Percentiles rank a stretch among this genome's conserved stretches.
phyloP scores from a whole-genome alignment of 495 filamentous ascomycete species.

The Neurospora tetraspora region DNA sequence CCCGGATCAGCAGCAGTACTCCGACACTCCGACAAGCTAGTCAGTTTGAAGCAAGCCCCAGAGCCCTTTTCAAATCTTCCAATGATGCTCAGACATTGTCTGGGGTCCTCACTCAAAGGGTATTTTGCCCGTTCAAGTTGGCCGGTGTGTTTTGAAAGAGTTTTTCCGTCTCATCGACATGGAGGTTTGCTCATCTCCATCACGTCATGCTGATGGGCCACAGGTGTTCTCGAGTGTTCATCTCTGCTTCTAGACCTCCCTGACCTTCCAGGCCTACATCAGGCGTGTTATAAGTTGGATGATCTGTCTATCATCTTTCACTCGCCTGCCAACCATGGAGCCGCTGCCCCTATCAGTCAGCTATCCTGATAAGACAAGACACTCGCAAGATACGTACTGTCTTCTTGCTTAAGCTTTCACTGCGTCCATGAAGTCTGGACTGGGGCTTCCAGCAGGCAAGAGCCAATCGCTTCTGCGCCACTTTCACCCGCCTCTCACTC shows the following conservation, averaged over 20 bases:
- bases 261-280: neutral
- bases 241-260: neutral
- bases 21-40: neutral
- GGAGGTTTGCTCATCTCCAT: neutral
- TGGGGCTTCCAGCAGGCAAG: no score
- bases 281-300: neutral
- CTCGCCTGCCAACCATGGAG: neutral
- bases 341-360: neutral
- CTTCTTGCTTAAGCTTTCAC: no score
- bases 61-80: neutral
- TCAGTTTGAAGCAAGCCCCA: neutral
- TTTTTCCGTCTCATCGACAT: neutral
- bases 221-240: neutral
- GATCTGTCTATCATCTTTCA: neutral
- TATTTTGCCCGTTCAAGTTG: neutral
- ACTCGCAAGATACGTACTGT: no score
- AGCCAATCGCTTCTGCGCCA: no score
- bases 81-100: neutral
- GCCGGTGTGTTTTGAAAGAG: neutral
- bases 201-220: neutral
- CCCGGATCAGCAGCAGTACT: neutral
- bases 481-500: no score
- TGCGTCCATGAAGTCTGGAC: no score
- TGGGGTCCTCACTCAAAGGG: neutral
- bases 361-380: no score